phyloP scores from a whole-genome alignment of 2,329 filamentous ascomycete genomes.

The Bimuria novae-zelandiae region DNA sequence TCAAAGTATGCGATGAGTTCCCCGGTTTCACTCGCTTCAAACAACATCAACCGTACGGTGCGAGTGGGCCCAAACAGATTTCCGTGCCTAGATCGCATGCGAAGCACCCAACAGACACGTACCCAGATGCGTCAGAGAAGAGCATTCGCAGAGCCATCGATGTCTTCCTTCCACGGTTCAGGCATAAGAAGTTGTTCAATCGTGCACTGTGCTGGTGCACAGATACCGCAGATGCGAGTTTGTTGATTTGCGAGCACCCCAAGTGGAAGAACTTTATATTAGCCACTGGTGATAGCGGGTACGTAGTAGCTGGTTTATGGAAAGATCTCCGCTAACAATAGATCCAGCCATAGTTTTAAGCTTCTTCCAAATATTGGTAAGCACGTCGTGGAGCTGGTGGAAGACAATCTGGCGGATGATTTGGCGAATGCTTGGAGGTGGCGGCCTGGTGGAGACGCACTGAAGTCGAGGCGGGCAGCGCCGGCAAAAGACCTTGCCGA shows the following conservation, averaged over 20 bases:
- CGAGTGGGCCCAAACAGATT: conserved; percentile 55
- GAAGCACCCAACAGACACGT: conserved; percentile 50
- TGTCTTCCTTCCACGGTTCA: conserved; percentile 51
- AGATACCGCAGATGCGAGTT: conserved; percentile 65
- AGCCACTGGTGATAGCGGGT: conserved; percentile 56
- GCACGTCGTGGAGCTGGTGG: conserved; percentile 53
- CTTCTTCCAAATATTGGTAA: conserved; percentile 54
- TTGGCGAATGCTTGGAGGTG: conserved; percentile 51
- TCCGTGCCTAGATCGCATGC: conserved; percentile 56
- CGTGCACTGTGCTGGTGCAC: conserved; percentile 63
- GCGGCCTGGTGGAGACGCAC: conserved; percentile 53
- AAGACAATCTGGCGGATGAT: conserved; percentile 47
- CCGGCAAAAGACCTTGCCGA: conserved; percentile 52
- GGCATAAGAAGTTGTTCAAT: conserved; percentile 48
- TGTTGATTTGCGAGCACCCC: conserved; percentile 61
- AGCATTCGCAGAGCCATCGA: conserved; percentile 41
- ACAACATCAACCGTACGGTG: conserved; percentile 49
- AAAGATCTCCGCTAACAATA: conserved; percentile 5
- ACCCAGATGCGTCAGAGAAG: conserved; percentile 53
- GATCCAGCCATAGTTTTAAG: conserved; percentile 51
- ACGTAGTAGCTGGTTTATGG: conserved; percentile 19
- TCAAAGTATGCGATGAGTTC: conserved; percentile 62
- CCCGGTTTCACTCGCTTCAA: conserved; percentile 52
- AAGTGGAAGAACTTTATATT: conserved; percentile 54
- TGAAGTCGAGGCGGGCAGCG: conserved; percentile 48